A percentile compares a stretch with the other conserved stretches of the same genome.
Conservation (phyloP, 352 stramenopile species). For the Elongisporangium undulatum region DNA sequence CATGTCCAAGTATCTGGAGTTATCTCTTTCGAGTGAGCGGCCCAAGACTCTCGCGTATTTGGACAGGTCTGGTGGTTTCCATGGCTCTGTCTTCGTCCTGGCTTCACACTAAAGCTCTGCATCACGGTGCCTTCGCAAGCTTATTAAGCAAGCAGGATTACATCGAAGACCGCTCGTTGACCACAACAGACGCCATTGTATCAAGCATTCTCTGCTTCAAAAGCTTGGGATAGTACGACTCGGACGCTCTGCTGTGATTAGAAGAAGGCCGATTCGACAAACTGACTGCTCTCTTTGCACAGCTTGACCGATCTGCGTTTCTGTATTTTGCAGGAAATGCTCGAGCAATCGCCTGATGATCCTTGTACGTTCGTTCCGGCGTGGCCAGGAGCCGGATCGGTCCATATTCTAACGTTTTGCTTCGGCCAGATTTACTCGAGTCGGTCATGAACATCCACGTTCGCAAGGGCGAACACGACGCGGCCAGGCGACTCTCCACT, state of each 20-base stretch:
- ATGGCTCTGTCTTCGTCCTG: neutral
- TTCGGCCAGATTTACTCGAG: slow-evolving; percentile 30
- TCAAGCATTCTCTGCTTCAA: slow-evolving; percentile 24
- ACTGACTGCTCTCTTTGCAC: neutral
- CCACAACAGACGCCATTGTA: slow-evolving; percentile 23
- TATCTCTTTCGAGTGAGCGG: slow-evolving; percentile 23
- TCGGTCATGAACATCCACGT: slow-evolving; percentile 44
- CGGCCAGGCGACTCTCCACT: slow-evolving; percentile 22
- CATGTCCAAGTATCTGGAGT: slow-evolving; percentile 24
- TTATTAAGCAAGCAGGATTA: slow-evolving; percentile 42
- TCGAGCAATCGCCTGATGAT: slow-evolving; percentile 20
- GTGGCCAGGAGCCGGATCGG: neutral
- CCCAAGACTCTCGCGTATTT: slow-evolving; percentile 25
- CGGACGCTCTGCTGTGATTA: neutral
- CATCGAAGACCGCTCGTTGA: slow-evolving; percentile 32
- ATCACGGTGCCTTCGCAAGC: slow-evolving; percentile 6
- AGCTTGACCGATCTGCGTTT: slow-evolving; percentile 42
- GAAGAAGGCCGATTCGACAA: neutral
- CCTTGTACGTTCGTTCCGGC: slow-evolving; percentile 16
- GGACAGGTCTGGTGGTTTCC: slow-evolving; percentile 19
- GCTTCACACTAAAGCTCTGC: neutral
- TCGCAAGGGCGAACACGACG: slow-evolving; percentile 22
- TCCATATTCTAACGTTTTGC: neutral
- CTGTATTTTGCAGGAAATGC: slow-evolving; percentile 31
- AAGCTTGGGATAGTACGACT: slow-evolving; percentile 34